These are phyloP conservation scores for Ogataea kodamae DNA, from an alignment of 805 yeast species.

Conservation along the genomic window DNA sequence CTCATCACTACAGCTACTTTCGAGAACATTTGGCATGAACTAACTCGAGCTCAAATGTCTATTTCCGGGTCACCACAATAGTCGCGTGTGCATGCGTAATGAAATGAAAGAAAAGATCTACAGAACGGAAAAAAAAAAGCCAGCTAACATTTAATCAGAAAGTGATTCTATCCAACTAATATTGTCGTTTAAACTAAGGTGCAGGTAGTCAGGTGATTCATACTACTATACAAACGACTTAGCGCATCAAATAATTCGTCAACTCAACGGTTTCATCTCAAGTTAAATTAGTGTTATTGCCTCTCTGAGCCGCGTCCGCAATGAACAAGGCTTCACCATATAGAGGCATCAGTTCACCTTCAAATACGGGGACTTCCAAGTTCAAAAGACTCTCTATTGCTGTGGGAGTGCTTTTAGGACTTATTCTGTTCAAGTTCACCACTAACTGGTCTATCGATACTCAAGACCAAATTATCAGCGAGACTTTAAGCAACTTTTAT, in stretches of 20 bases:
- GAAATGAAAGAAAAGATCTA: neutral
- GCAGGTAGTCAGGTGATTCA: no score
- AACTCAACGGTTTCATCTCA: no score
- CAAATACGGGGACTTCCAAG: conserved; percentile 15
- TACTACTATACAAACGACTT: no score
- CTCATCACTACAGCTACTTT: no score
- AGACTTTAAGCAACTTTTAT: conserved; percentile 30
- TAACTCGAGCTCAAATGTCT: no score
- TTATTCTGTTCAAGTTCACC: conserved; percentile 25
- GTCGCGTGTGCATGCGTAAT: no score
- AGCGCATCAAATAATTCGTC: no score
- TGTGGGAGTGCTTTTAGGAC: conserved; percentile 28
- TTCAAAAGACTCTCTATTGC: conserved; percentile 27
- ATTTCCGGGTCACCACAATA: neutral
- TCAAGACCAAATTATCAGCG: conserved; percentile 26
- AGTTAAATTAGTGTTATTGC: no score
- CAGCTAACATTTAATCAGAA: conserved; percentile 15
- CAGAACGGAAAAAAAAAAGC: conserved; percentile 12
- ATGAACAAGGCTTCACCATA: conserved; percentile 25
- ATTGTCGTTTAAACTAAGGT: no score
- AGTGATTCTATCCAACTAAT: no score
- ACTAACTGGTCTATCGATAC: conserved; percentile 27
- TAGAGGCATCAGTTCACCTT: conserved; percentile 23
- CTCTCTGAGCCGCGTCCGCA: conserved; percentile 1
- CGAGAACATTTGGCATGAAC: no score